Percentiles rank a stretch among this genome's conserved stretches.
Conservation (phyloP, 495 filamentous ascomycete genomes). For the Xylaria intraflava region DNA sequence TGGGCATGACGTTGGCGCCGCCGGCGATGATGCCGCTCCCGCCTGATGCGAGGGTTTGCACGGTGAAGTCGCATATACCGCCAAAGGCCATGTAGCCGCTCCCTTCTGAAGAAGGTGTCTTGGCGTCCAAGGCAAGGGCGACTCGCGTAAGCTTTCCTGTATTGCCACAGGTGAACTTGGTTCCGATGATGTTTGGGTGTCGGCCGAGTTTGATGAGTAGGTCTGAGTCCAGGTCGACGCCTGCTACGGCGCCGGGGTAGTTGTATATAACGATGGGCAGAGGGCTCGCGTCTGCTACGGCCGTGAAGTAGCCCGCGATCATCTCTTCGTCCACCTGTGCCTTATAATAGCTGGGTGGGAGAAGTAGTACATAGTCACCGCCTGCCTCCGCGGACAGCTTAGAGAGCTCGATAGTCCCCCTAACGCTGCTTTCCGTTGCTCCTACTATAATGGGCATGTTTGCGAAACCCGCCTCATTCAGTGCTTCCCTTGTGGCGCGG, state of each 20-base stretch:
- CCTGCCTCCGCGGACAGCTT: slow-evolving; percentile 62
- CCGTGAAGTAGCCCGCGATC: slow-evolving; percentile 68
- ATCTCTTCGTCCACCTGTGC: slow-evolving; percentile 69
- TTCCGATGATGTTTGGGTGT: slow-evolving; percentile 79
- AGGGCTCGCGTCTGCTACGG: slow-evolving; percentile 67
- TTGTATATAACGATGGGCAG: slow-evolving; percentile 83
- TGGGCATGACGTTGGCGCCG: slow-evolving; percentile 80
- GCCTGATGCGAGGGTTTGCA: slow-evolving; percentile 73
- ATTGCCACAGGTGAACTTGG: slow-evolving; percentile 88
- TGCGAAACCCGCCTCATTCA: slow-evolving; percentile 72
- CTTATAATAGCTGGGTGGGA: slow-evolving; percentile 81
- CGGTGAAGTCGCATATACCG: slow-evolving; percentile 80
- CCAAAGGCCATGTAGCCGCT: slow-evolving; percentile 80
- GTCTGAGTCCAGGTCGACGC: slow-evolving; percentile 88
- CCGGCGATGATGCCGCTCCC: slow-evolving; percentile 82
- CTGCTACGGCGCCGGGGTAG: slow-evolving; percentile 85
- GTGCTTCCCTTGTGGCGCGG: slow-evolving; percentile 69
- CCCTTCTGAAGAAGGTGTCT: slow-evolving; percentile 56
- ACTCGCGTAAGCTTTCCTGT: slow-evolving; percentile 85
- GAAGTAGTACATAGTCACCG: slow-evolving; percentile 69
- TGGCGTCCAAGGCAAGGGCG: slow-evolving; percentile 67
- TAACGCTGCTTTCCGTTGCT: slow-evolving; percentile 69
- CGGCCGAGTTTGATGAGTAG: slow-evolving; percentile 72
- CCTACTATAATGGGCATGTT: slow-evolving; percentile 76
- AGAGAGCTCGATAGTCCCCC: slow-evolving; percentile 67